Evolutionary conservation across 2,329 filamentous ascomycete genomes (phyloP).

Genomic region (Fusarium algeriense): DNA sequence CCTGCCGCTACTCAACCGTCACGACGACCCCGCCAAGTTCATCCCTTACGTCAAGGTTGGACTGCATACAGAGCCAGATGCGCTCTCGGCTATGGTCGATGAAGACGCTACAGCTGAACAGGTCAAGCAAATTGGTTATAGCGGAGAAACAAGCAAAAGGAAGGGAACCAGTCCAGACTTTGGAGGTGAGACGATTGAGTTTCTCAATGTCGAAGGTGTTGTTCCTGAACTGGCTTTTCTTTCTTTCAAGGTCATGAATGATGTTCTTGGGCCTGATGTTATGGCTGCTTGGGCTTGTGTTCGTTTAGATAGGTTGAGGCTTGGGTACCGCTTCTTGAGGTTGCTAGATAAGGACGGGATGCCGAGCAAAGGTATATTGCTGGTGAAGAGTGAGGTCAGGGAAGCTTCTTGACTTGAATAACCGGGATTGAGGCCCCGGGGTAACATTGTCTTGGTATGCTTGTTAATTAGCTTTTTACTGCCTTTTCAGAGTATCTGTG

Average conservation of each 20-base stretch:
- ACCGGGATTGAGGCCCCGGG: too few species aligned
- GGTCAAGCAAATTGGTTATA: conserved; percentile 2
- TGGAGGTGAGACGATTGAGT: conserved; percentile 9
- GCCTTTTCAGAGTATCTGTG: too few species aligned
- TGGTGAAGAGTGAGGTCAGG: conserved; percentile 4
- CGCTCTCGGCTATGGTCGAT: not conserved
- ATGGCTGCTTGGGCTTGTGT: conserved; percentile 24
- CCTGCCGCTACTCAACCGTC: not conserved
- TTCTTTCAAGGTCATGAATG: conserved; percentile 13
- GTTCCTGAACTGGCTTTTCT: conserved; percentile 12
- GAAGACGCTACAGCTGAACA: not conserved
- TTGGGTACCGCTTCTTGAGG: conserved; percentile 19
- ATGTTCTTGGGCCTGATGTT: conserved; percentile 5
- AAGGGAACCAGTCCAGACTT: conserved; percentile 12
- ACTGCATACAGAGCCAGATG: conserved; percentile 8
- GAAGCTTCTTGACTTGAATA: not conserved
- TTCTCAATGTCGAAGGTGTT: conserved; percentile 4
- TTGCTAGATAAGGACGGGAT: conserved; percentile 4
- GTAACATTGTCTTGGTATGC: too few species aligned
- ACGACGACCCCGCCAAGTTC: conserved; percentile 5
- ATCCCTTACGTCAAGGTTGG: conserved; percentile 18
- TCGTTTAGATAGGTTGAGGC: conserved; percentile 4
- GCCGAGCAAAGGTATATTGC: conserved; percentile 1
- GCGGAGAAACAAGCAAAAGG: conserved; percentile 1
- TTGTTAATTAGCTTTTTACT: too few species aligned